These are phyloP conservation scores for Artemisia argyi DNA, from an alignment of 129 eudicot genomes.

Conservation along the genomic window DNA sequence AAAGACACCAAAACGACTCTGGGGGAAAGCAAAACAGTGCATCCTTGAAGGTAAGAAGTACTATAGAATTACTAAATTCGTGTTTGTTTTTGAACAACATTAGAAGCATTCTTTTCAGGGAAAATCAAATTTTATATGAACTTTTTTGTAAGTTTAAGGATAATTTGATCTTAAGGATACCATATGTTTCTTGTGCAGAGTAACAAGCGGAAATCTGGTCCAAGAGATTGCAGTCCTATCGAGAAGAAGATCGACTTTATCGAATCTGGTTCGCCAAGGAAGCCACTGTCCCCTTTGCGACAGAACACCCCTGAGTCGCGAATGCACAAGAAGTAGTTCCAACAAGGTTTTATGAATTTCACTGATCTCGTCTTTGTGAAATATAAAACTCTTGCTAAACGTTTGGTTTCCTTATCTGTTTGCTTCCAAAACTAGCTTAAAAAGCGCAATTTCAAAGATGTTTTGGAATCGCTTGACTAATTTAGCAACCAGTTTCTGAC, in stretches of 20 bases:
- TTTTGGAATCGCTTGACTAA: constrained; percentile 11
- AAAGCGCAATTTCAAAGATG: neutral
- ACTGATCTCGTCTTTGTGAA: constrained; percentile 10
- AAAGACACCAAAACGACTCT: constrained; percentile 49
- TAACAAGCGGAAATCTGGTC: constrained; percentile 68
- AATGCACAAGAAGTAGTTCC: constrained; percentile 44
- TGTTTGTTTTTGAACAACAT: neutral
- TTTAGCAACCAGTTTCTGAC: neutral
- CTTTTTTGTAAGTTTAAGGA: neutral
- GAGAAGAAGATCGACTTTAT: constrained; percentile 62
- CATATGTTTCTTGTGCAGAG: constrained; percentile 40
- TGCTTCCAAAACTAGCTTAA: constrained; percentile 8
- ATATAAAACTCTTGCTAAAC: neutral
- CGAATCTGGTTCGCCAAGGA: constrained; percentile 55
- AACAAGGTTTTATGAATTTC: constrained; percentile 7
- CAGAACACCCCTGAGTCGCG: constrained; percentile 59
- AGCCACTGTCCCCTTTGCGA: constrained; percentile 65
- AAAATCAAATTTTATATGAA: neutral
- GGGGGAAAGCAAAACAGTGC: constrained; percentile 60
- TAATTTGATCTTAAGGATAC: neutral
- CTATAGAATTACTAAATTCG: constrained; percentile 9
- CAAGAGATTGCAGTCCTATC: constrained; percentile 59
- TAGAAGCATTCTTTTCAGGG: neutral
- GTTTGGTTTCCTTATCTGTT: neutral
- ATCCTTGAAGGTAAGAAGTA: constrained; percentile 62